These are phyloP conservation scores for Psilocybe cubensis DNA, from an alignment of 768 basidiomycete genomes.

Conservation along the genomic window DNA sequence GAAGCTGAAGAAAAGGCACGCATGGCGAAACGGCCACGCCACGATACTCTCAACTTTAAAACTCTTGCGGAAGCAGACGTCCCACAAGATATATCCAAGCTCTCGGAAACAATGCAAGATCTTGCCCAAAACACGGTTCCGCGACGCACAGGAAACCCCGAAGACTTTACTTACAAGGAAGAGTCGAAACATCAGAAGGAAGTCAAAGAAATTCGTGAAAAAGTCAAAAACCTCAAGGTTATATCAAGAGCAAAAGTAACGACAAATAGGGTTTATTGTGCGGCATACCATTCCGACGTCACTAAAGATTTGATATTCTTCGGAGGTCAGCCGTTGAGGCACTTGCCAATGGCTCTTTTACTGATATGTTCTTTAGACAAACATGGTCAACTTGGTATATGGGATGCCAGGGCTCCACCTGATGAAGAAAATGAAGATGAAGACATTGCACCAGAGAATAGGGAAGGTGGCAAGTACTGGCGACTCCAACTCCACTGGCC, in stretches of 20 bases:
- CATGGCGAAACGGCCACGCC: conserved; percentile 69
- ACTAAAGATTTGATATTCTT: conserved; percentile 87
- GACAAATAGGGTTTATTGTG: conserved; percentile 72
- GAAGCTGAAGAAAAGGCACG: conserved; percentile 65
- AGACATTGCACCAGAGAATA: conserved; percentile 42
- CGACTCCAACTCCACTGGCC: conserved; percentile 86
- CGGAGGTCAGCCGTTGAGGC: conserved; percentile 55
- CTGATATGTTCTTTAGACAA: conserved; percentile 57
- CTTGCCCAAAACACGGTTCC: conserved; percentile 39
- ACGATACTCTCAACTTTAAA: conserved; percentile 63
- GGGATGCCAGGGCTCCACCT: conserved; percentile 77
- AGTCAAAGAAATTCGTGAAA: conserved; percentile 57
- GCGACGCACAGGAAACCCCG: conserved; percentile 46
- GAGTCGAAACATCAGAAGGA: conserved; percentile 50
- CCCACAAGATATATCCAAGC: conserved; percentile 45
- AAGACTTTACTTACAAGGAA: conserved; percentile 54
- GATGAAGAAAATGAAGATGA: conserved; percentile 76
- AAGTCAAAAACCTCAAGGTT: conserved; percentile 60
- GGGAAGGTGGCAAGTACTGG: conserved; percentile 79
- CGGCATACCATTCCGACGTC: conserved; percentile 79
- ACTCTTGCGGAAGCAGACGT: conserved; percentile 57
- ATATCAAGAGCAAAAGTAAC: conserved; percentile 83
- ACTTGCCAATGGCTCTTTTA: background rate
- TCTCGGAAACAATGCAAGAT: conserved; percentile 49
- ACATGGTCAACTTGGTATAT: conserved; percentile 81